A percentile compares a stretch with the other conserved stretches of the same genome.
phyloP scores from a whole-genome alignment of 106 monocot species.

The Iris macrosiphon region DNA sequence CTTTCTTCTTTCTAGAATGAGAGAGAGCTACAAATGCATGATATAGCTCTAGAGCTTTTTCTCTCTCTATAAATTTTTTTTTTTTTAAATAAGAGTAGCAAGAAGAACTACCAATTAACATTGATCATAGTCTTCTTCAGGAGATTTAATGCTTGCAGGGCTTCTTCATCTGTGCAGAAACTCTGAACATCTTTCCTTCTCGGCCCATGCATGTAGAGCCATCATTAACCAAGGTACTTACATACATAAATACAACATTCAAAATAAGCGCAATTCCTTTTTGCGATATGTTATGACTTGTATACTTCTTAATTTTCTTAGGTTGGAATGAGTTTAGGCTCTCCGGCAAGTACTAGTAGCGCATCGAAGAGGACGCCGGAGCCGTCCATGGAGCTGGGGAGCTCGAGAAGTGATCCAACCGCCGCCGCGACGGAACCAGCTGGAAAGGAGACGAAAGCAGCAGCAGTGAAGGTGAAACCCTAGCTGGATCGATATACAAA shows the following conservation, averaged over 20 bases:
- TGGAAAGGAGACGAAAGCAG: slow-evolving; percentile 4
- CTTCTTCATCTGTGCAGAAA: slow-evolving; percentile 63
- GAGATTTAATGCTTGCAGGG: slow-evolving; percentile 45
- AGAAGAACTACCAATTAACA: too few species aligned
- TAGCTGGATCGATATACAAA: background rate
- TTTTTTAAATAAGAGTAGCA: too few species aligned
- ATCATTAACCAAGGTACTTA: slow-evolving; percentile 40
- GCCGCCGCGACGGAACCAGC: slow-evolving; percentile 7
- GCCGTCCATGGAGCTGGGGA: slow-evolving; percentile 29
- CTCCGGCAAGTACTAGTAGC: slow-evolving; percentile 18
- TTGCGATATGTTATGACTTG: too few species aligned
- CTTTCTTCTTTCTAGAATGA: background rate
- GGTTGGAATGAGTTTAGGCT: slow-evolving; percentile 24
- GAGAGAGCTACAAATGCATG: slow-evolving; percentile 10
- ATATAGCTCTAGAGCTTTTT: too few species aligned
- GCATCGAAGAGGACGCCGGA: slow-evolving; percentile 27
- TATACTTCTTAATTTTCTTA: too few species aligned
- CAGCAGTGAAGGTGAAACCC: too few species aligned
- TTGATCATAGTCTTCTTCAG: too few species aligned
- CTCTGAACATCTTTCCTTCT: slow-evolving; percentile 61
- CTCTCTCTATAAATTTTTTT: too few species aligned
- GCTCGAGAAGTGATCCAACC: too few species aligned
- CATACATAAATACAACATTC: background rate
- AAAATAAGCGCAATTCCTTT: background rate
- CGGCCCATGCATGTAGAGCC: slow-evolving; percentile 63